Evolutionary conservation across 176 grass and related monocot genomes (phyloP).

Genomic region (Zizania latifolia): DNA sequence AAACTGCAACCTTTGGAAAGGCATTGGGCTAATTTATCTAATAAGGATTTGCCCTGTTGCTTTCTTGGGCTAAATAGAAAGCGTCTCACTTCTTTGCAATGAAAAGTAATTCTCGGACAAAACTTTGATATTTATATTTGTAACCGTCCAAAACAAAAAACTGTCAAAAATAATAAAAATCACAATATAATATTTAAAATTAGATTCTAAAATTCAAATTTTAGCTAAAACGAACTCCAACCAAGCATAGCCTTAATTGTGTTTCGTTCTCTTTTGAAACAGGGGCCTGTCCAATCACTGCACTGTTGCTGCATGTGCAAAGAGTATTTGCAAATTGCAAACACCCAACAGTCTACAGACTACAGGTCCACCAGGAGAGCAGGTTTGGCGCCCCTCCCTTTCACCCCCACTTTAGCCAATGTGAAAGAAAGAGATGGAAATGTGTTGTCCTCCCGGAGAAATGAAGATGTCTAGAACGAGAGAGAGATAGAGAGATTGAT

Average conservation of each 20-base stretch:
- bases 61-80: no score
- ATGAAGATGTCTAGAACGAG: not conserved
- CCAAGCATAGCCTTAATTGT: no score
- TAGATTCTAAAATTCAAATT: no score
- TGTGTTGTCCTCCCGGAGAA: no score
- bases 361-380: not conserved
- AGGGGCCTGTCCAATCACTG: not conserved
- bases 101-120: no score
- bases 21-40: not conserved
- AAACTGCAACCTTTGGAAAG: not conserved
- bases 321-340: not conserved
- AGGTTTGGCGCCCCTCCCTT: conserved; percentile 23
- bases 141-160: no score
- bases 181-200: no score
- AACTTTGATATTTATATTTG: no score
- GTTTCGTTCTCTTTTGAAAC: not conserved
- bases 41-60: not conserved
- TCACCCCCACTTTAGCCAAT: conserved; percentile 8
- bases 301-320: conserved; percentile 22
- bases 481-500: no score
- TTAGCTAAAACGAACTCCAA: no score
- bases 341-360: not conserved
- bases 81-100: no score
- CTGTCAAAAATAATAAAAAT: no score
- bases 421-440: not conserved